A percentile compares a stretch with the other conserved stretches of the same genome.
phyloP scores from a whole-genome alignment of 164 flowering plant species.

The Macadamia tetraphylla region DNA sequence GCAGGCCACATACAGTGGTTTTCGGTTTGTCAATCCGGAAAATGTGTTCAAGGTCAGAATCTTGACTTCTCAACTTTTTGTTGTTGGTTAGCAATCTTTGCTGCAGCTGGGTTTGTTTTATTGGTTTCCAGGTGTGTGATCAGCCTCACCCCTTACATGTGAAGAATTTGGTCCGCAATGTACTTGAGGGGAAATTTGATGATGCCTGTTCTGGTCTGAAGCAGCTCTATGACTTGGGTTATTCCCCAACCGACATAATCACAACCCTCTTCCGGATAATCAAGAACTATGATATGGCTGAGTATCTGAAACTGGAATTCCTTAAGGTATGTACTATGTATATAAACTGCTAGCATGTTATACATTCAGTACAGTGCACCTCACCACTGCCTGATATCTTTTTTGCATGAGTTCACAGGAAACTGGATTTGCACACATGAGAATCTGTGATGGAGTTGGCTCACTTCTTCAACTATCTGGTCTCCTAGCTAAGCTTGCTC shows the following conservation, averaged over 20 bases:
- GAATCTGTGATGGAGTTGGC: constrained; percentile 98
- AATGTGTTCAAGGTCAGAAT: constrained; percentile 89
- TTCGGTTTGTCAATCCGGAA: constrained; percentile 93
- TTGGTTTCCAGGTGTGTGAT: constrained; percentile 75
- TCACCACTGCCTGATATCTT: background rate
- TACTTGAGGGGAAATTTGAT: constrained; percentile 91
- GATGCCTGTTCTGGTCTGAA: constrained; percentile 86
- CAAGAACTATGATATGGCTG: constrained; percentile 94
- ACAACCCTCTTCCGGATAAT: constrained; percentile 93
- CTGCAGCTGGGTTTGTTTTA: background rate
- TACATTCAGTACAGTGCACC: background rate
- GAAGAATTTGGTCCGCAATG: constrained; percentile 79
- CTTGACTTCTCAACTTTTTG: background rate
- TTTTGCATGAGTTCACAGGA: constrained; percentile 44
- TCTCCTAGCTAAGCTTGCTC: constrained; percentile 78
- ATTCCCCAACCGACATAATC: constrained; percentile 96
- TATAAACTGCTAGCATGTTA: background rate
- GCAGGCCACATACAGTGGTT: constrained; percentile 94
- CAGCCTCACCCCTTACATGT: constrained; percentile 99
- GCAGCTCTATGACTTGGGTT: constrained; percentile 94
- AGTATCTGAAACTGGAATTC: constrained; percentile 90
- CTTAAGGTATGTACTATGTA: constrained; percentile 55
- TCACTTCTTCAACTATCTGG: constrained; percentile 92
- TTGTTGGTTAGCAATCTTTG: background rate
- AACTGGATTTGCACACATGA: constrained; percentile 99